Evolutionary conservation across 768 basidiomycete genomes (phyloP).

Genomic region (Cystoderma amianthinum): DNA sequence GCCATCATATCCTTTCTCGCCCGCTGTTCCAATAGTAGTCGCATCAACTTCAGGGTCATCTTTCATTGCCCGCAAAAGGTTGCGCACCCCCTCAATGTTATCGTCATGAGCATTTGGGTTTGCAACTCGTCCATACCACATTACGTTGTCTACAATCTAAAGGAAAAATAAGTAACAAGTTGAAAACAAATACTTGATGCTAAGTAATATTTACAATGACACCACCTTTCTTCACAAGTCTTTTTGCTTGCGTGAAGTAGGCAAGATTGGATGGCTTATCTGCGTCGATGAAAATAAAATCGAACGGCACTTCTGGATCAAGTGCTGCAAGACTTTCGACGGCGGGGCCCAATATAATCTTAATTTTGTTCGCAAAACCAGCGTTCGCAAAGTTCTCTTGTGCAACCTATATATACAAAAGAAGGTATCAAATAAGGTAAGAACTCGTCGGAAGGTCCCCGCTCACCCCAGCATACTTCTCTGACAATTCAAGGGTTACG

Average conservation of each 20-base stretch:
- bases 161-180: no score
- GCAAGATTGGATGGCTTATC: slow-evolving; percentile 50
- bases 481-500: slow-evolving; percentile 38
- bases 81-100: slow-evolving; percentile 38
- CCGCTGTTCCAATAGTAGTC: slow-evolving; percentile 41
- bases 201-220: slow-evolving; percentile 59
- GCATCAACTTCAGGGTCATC: slow-evolving; percentile 44
- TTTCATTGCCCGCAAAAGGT: slow-evolving; percentile 36
- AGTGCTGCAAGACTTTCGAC: slow-evolving; percentile 41
- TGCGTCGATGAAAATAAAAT: slow-evolving; percentile 68
- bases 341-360: slow-evolving; percentile 46
- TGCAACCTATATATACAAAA: slow-evolving; percentile 58
- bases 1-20: slow-evolving; percentile 48
- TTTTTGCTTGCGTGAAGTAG: slow-evolving; percentile 57
- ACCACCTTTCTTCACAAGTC: slow-evolving; percentile 51
- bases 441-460: no score
- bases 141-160: slow-evolving; percentile 59
- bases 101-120: slow-evolving; percentile 25
- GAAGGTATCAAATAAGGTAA: no score
- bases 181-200: no score
- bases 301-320: slow-evolving; percentile 43
- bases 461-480: slow-evolving; percentile 37
- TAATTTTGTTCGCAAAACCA: slow-evolving; percentile 40
- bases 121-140: slow-evolving; percentile 39
- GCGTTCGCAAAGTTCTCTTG: slow-evolving; percentile 48